Evolutionary conservation across 1,284 basidiomycete species (phyloP), one percentile per base, ranked within the genome.

Genomic region (Microbotryum intermedium): DNA sequence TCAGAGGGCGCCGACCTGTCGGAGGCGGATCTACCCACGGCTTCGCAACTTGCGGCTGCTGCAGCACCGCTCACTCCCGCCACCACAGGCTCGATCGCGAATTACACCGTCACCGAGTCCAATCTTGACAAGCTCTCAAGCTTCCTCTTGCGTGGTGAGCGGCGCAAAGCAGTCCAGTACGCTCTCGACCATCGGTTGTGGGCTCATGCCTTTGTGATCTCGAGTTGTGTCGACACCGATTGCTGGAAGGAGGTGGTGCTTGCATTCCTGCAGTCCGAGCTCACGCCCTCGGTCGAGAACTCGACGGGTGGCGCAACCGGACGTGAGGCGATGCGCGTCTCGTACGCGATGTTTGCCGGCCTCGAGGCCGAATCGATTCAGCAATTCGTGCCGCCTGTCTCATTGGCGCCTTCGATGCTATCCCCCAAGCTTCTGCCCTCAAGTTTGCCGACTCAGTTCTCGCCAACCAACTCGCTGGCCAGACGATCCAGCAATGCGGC

Each of bases 131-230:
- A 84, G 70, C 85, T 97, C 58, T 85, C 90, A 64, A 80, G 82
- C 30, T 81, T 89, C 58, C 79, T 97, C 13, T 75, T 91, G 9
- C 81, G 83, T 50, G 95, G 95, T 18, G 85, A 97, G 67, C 86
- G 89, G 59, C 82, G 83, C 28, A 83, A 87, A 65, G 95, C 95
- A 1, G 91, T 90, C 70, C 84, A 86, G 60, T 91, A 85, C 72
- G 94, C 95, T 5, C 79, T 91, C 29, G 85, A 91, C 61, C 83
- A 92, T 72, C 86, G 83, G 69, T 77, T 98, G 65, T 99, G 93
- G 92, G 85, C 90, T 1, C 95, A 99, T 74, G 95, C 95, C 1
- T 84, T 98, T 81, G 78, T 97, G 51, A 93, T 98, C 63, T 85
- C 95, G 9, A 93, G 89, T 71, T 87, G 88, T 58, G 82, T 97